Percentiles rank a stretch among this genome's conserved stretches.
Evolutionary conservation across 495 filamentous ascomycete genomes (phyloP).

Genomic region (Cryomyces minteri): DNA sequence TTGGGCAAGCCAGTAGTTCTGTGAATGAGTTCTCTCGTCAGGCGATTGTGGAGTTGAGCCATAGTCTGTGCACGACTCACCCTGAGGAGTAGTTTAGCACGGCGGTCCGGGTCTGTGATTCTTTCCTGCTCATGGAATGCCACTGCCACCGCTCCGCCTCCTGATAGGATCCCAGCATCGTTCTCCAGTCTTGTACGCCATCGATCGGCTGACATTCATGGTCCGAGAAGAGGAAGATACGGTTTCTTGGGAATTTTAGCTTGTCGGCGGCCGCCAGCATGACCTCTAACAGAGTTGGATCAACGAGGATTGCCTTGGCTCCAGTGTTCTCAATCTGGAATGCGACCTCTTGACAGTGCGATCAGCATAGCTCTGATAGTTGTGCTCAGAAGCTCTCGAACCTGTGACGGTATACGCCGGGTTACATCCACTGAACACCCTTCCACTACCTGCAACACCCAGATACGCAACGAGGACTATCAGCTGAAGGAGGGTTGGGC

Average conservation of each 20-base stretch:
- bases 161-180: slow-evolving; percentile 23
- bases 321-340: slow-evolving; percentile 23
- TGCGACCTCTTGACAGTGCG: slow-evolving; percentile 7
- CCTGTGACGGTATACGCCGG: slow-evolving; percentile 17
- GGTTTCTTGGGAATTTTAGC: slow-evolving; percentile 19
- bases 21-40: background rate
- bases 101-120: slow-evolving; percentile 20
- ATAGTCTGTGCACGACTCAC: slow-evolving; percentile 18
- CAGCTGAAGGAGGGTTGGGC: too few species aligned
- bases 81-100: slow-evolving; percentile 31
- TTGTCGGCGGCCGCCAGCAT: slow-evolving; percentile 24
- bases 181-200: slow-evolving; percentile 30
- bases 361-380: background rate
- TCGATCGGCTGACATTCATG: slow-evolving; percentile 6
- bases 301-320: slow-evolving; percentile 20
- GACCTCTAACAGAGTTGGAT: slow-evolving; percentile 17
- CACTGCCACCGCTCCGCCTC: slow-evolving; percentile 31
- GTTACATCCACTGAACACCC: slow-evolving; percentile 22
- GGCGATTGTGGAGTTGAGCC: background rate
- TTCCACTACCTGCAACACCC: slow-evolving; percentile 23
- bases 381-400: background rate
- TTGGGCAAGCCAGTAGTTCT: slow-evolving; percentile 23
- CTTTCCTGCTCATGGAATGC: slow-evolving; percentile 19
- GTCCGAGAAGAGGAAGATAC: slow-evolving; percentile 34
- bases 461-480: slow-evolving; percentile 19